Evolutionary conservation across 2,329 filamentous ascomycete genomes (phyloP).

Genomic region (Thielaviopsis ethacetica): DNA sequence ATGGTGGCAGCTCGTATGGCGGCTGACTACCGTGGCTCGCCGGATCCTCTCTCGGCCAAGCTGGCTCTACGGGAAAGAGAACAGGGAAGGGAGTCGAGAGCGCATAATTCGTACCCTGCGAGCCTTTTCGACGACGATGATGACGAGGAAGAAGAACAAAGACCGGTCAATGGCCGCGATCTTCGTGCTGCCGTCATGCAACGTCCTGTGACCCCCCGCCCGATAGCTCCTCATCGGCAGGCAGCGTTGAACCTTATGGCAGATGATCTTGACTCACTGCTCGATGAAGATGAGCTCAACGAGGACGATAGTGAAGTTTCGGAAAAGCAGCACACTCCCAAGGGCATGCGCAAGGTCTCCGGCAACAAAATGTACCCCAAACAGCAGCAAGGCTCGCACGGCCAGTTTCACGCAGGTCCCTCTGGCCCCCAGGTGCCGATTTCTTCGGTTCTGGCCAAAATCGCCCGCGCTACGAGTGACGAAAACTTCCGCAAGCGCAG

Average conservation of each 20-base stretch:
- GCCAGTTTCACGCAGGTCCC: not conserved
- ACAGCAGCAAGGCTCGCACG: conserved; percentile 2
- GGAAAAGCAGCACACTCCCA: conserved; percentile 7
- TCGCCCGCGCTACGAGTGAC: conserved; percentile 6
- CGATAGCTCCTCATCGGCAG: conserved; percentile 4
- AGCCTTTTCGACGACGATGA: conserved; percentile 5
- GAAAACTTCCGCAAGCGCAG: conserved; percentile 23
- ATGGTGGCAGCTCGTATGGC: not conserved
- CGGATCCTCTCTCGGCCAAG: conserved; percentile 2
- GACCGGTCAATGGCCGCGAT: not conserved
- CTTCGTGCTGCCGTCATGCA: not conserved
- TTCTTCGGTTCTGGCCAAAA: conserved; percentile 2
- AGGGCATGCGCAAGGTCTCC: conserved; percentile 6
- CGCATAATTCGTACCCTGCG: not conserved
- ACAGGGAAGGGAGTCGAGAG: not conserved
- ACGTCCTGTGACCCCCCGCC: conserved; percentile 1
- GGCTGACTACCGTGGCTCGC: conserved; percentile 4
- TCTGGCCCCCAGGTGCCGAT: not conserved
- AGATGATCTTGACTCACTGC: conserved; percentile 9
- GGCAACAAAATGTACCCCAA: not conserved
- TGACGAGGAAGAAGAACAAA: conserved; percentile 5
- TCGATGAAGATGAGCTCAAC: conserved; percentile 6
- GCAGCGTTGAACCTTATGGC: conserved; percentile 7
- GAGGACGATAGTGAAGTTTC: conserved; percentile 4
- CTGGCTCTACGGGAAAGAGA: conserved; percentile 1